Evolutionary conservation across 2,329 filamentous ascomycete genomes (phyloP), one percentile per base, ranked within the genome.

Genomic region (Mycosphaerella arachidis): DNA sequence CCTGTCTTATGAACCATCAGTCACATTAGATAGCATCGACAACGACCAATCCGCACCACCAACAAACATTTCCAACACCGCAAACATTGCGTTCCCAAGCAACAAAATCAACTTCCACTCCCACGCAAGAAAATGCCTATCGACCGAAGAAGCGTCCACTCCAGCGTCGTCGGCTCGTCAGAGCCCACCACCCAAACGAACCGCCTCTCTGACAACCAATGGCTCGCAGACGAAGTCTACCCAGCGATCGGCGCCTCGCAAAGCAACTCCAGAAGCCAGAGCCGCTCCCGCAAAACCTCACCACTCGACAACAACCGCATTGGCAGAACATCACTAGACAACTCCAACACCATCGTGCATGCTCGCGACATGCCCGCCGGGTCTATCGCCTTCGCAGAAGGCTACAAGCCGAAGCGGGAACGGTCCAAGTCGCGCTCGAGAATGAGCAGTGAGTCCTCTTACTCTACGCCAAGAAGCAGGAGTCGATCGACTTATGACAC

Each of bases 401-500:
- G 50, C 54, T 37, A 56, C 54, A 48, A 56, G 27, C 1, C 50
- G 10, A 52, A 30, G 27, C 50, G 30, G 16, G 30, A 52, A 7
- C 50, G 50, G 2, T 35, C 50, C 9, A 35, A 52, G 30, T 52
- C 50, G 3, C 50, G 50, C 16, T 52, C 29, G 2, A 33, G 30
- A 35, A 20, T 16, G 29, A 35, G 2, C 18, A 9, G 50, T 20
- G 16, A 52, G 10, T 12, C 12, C 35, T 6, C 50, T 5, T 12
- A 6, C 35, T 6, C 50, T 5, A 20, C 50, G 8, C 3, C 50
- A 3, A 9, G 54, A 9, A 56, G 45, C 29, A 9, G 54, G 16
- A 56, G 45, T 48, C 24, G 30, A 40, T 48, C 54, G 6, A 18
- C 54, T 13, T 50, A 56, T 46, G 54, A 56, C 45, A 56, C 45